Evolutionary conservation across 768 basidiomycete genomes (phyloP).

Genomic region (Artomyces pyxidatus): DNA sequence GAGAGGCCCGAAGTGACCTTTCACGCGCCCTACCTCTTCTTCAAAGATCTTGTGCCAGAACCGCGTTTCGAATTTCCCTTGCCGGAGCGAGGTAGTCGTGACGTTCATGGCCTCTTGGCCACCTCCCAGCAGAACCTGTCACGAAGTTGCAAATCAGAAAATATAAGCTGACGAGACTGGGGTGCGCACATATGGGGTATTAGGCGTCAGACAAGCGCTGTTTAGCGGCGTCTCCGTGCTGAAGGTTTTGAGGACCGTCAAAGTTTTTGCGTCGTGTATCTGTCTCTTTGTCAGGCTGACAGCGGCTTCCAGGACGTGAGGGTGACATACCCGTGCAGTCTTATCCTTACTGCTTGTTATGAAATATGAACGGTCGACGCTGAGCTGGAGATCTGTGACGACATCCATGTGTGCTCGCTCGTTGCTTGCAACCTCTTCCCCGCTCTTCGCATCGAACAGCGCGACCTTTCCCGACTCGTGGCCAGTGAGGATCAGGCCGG

Average conservation of each 20-base stretch:
- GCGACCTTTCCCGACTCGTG: conserved; percentile 96
- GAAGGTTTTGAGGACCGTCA: conserved; percentile 89
- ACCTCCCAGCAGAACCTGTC: conserved; percentile 82
- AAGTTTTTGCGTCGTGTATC: conserved; percentile 84
- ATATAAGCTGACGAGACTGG: neutral
- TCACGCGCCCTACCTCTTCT: conserved; percentile 94
- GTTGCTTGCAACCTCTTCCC: conserved; percentile 76
- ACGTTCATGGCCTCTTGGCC: conserved; percentile 98
- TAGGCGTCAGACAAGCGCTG: conserved; percentile 80
- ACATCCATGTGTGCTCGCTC: conserved; percentile 82
- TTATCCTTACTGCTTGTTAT: conserved; percentile 97
- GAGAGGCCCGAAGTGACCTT: conserved; percentile 95
- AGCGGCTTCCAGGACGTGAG: neutral
- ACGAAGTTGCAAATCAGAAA: neutral
- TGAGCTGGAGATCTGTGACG: conserved; percentile 90
- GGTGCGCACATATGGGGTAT: conserved; percentile 68
- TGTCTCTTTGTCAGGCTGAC: conserved; percentile 20
- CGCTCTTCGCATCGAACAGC: conserved; percentile 81
- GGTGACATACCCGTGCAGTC: conserved; percentile 68
- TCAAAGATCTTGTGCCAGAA: conserved; percentile 98
- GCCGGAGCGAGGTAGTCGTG: conserved; percentile 86
- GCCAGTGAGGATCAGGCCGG: conserved; percentile 79
- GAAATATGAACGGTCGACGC: conserved; percentile 88
- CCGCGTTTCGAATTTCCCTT: conserved; percentile 96
- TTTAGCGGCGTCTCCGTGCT: conserved; percentile 92